Evolutionary conservation across 345 rosid species (phyloP).

Genomic region (Stellera chamaejasme): DNA sequence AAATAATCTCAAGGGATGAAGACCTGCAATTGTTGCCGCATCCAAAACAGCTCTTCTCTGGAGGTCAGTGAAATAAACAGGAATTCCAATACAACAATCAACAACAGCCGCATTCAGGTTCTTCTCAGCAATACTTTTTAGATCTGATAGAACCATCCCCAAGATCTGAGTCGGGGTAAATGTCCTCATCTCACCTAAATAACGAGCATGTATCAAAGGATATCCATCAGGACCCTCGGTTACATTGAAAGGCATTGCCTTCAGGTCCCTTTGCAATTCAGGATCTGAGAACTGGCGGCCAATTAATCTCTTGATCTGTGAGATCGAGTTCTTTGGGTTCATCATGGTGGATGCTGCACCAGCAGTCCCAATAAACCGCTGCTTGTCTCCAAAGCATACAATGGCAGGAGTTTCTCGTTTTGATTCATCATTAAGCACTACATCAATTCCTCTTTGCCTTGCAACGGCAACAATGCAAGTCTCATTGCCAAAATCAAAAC

Average conservation of each 20-base stretch:
- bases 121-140: slow-evolving; percentile 83
- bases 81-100: slow-evolving; percentile 95
- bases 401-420: slow-evolving; percentile 96
- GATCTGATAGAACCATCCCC: slow-evolving; percentile 79
- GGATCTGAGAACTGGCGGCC: slow-evolving; percentile 85
- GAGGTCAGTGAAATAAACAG: slow-evolving; percentile 83
- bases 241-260: slow-evolving; percentile 59
- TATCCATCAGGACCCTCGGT: slow-evolving; percentile 85
- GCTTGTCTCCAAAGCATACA: slow-evolving; percentile 96
- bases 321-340: slow-evolving; percentile 91
- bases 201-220: slow-evolving; percentile 76
- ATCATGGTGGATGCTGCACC: slow-evolving; percentile 94
- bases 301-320: slow-evolving; percentile 78
- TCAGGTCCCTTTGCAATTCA: slow-evolving; percentile 82
- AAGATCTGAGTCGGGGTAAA: slow-evolving; percentile 91
- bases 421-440: slow-evolving; percentile 95
- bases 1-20: slow-evolving; percentile 76
- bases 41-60: slow-evolving; percentile 91
- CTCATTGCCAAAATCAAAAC: slow-evolving; percentile 97
- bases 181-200: slow-evolving; percentile 69
- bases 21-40: slow-evolving; percentile 90
- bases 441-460: slow-evolving; percentile 96
- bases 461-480: slow-evolving; percentile 96
- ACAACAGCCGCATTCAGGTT: slow-evolving; percentile 80
- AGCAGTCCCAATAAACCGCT: slow-evolving; percentile 92